Conservation (phyloP, 306 rosid genomes). For the Medicago arabica region DNA sequence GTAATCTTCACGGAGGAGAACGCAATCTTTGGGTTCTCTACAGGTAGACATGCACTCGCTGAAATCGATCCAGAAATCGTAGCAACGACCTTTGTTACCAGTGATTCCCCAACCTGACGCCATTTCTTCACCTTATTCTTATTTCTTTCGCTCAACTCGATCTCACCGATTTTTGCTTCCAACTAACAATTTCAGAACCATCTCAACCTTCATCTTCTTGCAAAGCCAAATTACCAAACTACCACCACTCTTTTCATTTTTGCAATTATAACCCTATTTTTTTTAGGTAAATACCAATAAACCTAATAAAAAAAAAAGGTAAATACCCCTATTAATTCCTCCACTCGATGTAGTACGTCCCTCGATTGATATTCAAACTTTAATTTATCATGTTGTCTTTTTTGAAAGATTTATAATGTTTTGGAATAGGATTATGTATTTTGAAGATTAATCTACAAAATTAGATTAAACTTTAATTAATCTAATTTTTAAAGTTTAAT, state of each 20-base stretch:
- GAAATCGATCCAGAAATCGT: slow-evolving; percentile 99
- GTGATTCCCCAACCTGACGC: slow-evolving; percentile 99
- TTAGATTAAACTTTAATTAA: too few species aligned
- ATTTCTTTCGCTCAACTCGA: neutral
- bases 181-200: neutral
- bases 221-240: slow-evolving; percentile 16
- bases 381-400: too few species aligned
- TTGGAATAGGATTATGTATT: too few species aligned
- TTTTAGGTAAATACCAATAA: too few species aligned
- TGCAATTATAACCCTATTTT: too few species aligned
- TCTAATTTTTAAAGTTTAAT: too few species aligned
- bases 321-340: too few species aligned
- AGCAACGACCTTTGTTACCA: slow-evolving; percentile 97
- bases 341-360: too few species aligned
- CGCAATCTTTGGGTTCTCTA: slow-evolving; percentile 91
- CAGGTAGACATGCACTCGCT: slow-evolving; percentile 98
- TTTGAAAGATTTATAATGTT: too few species aligned
- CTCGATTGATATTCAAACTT: too few species aligned
- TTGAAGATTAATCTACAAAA: too few species aligned
- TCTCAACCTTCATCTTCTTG: neutral
- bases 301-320: too few species aligned
- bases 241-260: neutral
- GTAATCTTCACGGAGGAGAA: slow-evolving; percentile 97
- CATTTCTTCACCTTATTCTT: slow-evolving; percentile 45
- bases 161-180: slow-evolving; percentile 8